Evolutionary conservation across 2,329 filamentous ascomycete species (phyloP).

Genomic region (Phoma sp.): DNA sequence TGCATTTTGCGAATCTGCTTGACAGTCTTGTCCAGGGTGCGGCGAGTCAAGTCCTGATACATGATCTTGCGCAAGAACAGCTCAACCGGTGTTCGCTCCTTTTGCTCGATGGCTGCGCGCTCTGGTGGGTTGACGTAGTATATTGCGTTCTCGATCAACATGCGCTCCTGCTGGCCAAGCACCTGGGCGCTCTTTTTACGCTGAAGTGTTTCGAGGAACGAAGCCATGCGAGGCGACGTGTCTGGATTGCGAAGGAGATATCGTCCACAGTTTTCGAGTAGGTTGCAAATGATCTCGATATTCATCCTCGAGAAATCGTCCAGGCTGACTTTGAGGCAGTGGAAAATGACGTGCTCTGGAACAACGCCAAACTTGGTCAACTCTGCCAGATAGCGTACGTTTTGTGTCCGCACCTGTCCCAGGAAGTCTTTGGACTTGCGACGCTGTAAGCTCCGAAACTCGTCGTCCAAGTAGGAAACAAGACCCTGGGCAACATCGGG

Average conservation of each 20-base stretch:
- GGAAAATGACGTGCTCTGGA: constrained; percentile 97
- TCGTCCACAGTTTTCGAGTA: constrained; percentile 94
- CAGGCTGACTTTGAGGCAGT: constrained; percentile 95
- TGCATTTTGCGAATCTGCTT: constrained; percentile 95
- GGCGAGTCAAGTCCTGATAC: constrained; percentile 92
- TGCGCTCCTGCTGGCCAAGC: constrained; percentile 92
- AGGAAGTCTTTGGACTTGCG: constrained; percentile 98
- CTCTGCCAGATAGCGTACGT: constrained; percentile 97
- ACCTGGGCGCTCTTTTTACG: constrained; percentile 96
- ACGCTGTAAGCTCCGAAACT: constrained; percentile 94
- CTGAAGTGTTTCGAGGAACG: constrained; percentile 92
- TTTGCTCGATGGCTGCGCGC: constrained; percentile 92
- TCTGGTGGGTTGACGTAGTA: constrained; percentile 98
- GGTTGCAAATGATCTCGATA: constrained; percentile 95
- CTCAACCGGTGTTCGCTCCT: constrained; percentile 92
- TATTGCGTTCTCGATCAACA: constrained; percentile 97
- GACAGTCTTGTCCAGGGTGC: constrained; percentile 89
- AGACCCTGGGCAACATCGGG: constrained; percentile 91
- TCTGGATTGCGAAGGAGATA: constrained; percentile 93
- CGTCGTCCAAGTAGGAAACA: constrained; percentile 90
- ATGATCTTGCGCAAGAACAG: constrained; percentile 91
- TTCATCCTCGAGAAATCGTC: constrained; percentile 99
- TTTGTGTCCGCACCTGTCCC: constrained; percentile 89
- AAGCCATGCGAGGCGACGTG: constrained; percentile 89
- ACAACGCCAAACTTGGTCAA: constrained; percentile 98